phyloP scores from a whole-genome alignment of 345 rosid species.

The Combretum micranthum region DNA sequence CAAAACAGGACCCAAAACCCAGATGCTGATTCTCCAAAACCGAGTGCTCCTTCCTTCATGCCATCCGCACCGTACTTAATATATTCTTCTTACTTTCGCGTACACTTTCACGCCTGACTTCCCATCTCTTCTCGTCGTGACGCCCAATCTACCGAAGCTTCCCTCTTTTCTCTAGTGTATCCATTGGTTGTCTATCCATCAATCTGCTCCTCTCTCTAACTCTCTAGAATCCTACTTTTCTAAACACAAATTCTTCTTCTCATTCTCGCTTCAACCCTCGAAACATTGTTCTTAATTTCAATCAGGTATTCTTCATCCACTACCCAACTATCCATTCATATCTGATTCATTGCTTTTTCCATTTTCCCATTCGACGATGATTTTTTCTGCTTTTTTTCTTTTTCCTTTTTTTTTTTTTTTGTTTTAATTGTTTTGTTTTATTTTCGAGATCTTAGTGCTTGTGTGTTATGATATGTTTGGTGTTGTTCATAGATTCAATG shows the following conservation, averaged over 20 bases:
- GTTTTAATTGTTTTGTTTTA: not conserved
- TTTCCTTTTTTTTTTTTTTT: not conserved
- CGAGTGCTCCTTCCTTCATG: too few species aligned
- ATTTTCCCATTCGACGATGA: not conserved
- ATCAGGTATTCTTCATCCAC: not conserved
- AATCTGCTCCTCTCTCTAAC: slow-evolving; percentile 1
- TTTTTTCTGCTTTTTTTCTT: not conserved
- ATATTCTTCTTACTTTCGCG: not conserved
- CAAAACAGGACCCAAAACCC: too few species aligned
- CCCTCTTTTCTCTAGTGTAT: not conserved
- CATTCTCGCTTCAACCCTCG: not conserved
- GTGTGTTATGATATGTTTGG: not conserved
- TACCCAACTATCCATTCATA: not conserved
- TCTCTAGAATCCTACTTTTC: slow-evolving; percentile 1
- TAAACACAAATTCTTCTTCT: not conserved
- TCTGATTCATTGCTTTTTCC: not conserved
- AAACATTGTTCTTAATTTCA: not conserved
- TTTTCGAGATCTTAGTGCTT: not conserved
- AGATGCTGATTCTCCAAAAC: too few species aligned
- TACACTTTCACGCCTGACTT: not conserved
- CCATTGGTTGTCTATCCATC: not conserved
- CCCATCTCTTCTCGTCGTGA: slow-evolving; percentile 8
- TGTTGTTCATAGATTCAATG: slow-evolving; percentile 27
- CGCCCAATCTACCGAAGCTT: not conserved
- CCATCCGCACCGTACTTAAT: not conserved